These are phyloP conservation scores for Pterocarpus macrocarpus DNA, from an alignment of 306 rosid genomes.

Conservation along the genomic window DNA sequence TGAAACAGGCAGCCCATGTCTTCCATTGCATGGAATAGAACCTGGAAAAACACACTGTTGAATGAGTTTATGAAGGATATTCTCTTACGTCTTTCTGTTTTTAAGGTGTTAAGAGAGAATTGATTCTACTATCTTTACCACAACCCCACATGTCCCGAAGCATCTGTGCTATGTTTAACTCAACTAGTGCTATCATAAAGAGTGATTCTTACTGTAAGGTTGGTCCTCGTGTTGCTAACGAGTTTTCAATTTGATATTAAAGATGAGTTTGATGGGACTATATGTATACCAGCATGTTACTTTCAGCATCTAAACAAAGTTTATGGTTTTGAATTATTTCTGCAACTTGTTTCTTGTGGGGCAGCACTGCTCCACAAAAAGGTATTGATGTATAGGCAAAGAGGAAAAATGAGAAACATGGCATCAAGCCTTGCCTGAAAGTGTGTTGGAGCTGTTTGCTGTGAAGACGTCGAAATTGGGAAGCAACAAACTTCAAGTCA, in stretches of 20 bases:
- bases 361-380: not conserved
- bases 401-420: not conserved
- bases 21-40: constrained; percentile 72
- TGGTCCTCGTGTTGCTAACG: not conserved
- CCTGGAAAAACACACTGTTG: constrained; percentile 34
- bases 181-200: not conserved
- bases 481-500: constrained; percentile 72
- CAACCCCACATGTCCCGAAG: not conserved
- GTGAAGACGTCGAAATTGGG: constrained; percentile 72
- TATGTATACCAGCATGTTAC: not conserved
- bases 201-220: not conserved
- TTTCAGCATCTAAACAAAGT: not conserved
- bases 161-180: not conserved
- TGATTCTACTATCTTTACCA: constrained; percentile 5
- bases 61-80: not conserved
- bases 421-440: constrained; percentile 68
- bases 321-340: constrained; percentile 4
- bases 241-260: not conserved
- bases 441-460: constrained; percentile 67
- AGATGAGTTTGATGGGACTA: constrained; percentile 3
- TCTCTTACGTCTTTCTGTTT: not conserved
- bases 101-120: not conserved
- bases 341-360: not conserved
- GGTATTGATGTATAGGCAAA: constrained; percentile 17
- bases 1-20: constrained; percentile 72